These are phyloP conservation scores for Sanguinoderma infundibulare DNA, from an alignment of 1,284 basidiomycete genomes.

Conservation along the genomic window DNA sequence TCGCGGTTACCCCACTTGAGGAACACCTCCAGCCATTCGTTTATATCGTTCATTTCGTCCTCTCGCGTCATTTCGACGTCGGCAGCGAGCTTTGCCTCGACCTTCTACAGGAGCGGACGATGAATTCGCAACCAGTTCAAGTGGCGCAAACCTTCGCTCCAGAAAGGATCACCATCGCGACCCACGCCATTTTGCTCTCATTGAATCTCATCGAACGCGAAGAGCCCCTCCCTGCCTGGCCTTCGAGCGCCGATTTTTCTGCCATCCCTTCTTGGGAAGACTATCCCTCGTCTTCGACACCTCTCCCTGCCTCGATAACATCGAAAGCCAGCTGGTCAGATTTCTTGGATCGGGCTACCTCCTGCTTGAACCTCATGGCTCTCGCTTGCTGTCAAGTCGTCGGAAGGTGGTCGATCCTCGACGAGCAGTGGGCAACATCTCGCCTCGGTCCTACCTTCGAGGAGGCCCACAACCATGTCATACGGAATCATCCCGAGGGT, in stretches of 20 bases:
- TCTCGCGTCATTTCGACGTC: conserved; percentile 87
- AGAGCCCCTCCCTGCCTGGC: conserved; percentile 73
- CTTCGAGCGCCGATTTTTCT: conserved; percentile 74
- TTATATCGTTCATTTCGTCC: conserved; percentile 82
- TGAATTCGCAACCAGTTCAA: conserved; percentile 48
- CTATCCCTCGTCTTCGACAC: conserved; percentile 73
- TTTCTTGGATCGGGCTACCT: conserved; percentile 73
- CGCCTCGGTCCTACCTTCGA: conserved; percentile 70
- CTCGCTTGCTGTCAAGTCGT: conserved; percentile 69
- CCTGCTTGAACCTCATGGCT: conserved; percentile 67
- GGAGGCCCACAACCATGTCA: conserved; percentile 65
- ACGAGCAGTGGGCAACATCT: conserved; percentile 76
- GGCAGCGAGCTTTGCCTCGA: conserved; percentile 85
- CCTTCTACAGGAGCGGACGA: conserved; percentile 70
- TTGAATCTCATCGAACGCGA: conserved; percentile 78
- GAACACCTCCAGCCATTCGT: conserved; percentile 80
- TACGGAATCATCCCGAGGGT: conserved; percentile 74
- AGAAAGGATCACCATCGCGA: conserved; percentile 77
- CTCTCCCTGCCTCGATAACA: conserved; percentile 55
- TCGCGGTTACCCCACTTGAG: conserved; percentile 70
- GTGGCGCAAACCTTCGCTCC: conserved; percentile 57
- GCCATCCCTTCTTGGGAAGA: conserved; percentile 62
- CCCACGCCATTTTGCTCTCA: conserved; percentile 81
- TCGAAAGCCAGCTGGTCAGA: conserved; percentile 75
- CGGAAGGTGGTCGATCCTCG: conserved; percentile 82